phyloP scores from a whole-genome alignment of 345 rosid genomes.

The Melaleuca quinquenervia region DNA sequence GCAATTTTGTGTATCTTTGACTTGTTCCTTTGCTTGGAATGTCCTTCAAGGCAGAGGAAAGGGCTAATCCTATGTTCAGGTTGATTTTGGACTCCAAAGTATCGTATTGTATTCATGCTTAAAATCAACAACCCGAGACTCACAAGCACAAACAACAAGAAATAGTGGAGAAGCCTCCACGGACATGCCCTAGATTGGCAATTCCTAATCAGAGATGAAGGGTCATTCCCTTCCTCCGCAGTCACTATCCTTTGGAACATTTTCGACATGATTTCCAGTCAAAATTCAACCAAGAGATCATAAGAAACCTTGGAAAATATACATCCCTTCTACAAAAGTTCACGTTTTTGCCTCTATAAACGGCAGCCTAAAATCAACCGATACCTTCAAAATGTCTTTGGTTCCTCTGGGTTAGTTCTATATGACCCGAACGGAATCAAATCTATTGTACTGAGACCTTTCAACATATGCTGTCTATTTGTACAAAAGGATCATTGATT shows the following conservation, averaged over 20 bases:
- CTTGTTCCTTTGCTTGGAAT: no score
- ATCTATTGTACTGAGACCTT: background rate
- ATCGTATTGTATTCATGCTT: conserved; percentile 30
- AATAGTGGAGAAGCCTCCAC: conserved; percentile 23
- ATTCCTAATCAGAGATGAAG: conserved; percentile 10
- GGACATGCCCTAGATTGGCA: conserved; percentile 26
- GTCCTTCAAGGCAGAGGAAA: conserved; percentile 15
- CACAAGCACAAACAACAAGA: conserved; percentile 32
- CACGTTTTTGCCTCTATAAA: background rate
- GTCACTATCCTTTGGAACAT: conserved; percentile 16
- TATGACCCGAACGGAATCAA: background rate
- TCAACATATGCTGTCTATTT: background rate
- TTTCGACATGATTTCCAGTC: background rate
- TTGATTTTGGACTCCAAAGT: conserved; percentile 17
- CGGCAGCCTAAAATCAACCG: background rate
- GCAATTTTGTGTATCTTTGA: background rate
- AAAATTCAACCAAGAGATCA: background rate
- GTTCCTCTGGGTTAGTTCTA: background rate
- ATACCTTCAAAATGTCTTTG: background rate
- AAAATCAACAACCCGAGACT: conserved; percentile 41
- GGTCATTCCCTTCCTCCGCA: conserved; percentile 48
- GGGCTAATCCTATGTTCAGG: conserved; percentile 13
- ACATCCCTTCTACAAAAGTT: background rate
- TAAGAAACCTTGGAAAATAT: background rate
- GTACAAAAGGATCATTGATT: background rate